A percentile compares a stretch with the other conserved stretches of the same genome.
Evolutionary conservation across 345 rosid genomes (phyloP).

Genomic region (Eucalyptus melliodora): DNA sequence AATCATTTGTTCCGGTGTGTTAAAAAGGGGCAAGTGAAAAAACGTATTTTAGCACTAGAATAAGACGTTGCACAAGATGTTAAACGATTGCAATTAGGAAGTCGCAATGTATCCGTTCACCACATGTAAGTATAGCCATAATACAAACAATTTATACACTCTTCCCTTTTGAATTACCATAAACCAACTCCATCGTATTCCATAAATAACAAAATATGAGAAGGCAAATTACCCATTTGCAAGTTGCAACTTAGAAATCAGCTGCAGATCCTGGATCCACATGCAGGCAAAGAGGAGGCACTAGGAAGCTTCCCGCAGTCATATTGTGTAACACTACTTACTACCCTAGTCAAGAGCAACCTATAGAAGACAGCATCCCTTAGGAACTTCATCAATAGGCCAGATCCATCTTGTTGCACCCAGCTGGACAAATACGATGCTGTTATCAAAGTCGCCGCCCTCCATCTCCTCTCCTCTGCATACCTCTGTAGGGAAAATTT

Average conservation of each 20-base stretch:
- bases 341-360: neutral
- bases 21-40: neutral
- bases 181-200: neutral
- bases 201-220: neutral
- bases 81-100: neutral
- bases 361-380: slow-evolving; percentile 2
- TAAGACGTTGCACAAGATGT: neutral
- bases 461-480: slow-evolving; percentile 6
- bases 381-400: slow-evolving; percentile 8
- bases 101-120: neutral
- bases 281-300: neutral
- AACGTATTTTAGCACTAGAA: neutral
- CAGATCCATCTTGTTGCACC: slow-evolving; percentile 15
- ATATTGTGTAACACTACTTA: neutral
- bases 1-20: neutral
- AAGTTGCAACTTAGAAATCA: neutral
- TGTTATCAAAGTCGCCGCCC: neutral
- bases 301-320: slow-evolving; percentile 17
- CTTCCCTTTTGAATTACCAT: neutral
- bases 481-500: slow-evolving; percentile 1
- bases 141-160: neutral
- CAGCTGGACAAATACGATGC: slow-evolving; percentile 16
- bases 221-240: neutral
- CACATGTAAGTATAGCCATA: neutral
- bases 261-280: neutral